Evolutionary conservation across 2,329 filamentous ascomycete genomes (phyloP).

Genomic region (Nectriaceae sp.): DNA sequence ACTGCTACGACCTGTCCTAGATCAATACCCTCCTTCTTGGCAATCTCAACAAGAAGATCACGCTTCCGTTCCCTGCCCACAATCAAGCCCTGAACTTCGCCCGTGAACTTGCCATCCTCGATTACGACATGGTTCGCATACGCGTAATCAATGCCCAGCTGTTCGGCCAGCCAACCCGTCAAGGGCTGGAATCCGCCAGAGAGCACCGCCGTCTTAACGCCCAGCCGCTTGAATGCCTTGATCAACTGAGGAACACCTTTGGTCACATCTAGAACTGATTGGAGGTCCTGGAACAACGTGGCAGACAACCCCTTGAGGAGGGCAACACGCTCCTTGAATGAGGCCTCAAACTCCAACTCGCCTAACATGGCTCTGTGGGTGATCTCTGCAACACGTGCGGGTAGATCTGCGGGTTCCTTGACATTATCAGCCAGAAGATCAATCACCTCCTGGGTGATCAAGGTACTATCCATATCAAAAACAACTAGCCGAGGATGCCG

Average conservation of each 20-base stretch:
- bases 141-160: constrained; percentile 84
- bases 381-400: constrained; percentile 81
- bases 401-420: constrained; percentile 67
- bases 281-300: constrained; percentile 77
- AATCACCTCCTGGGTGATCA: constrained; percentile 97
- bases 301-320: constrained; percentile 80
- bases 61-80: constrained; percentile 77
- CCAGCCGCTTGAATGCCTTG: constrained; percentile 71
- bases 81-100: constrained; percentile 71
- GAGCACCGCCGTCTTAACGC: constrained; percentile 85
- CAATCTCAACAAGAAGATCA: constrained; percentile 71
- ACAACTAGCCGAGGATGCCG: constrained; percentile 84
- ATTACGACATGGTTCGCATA: constrained; percentile 82
- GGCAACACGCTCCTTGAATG: constrained; percentile 76
- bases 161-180: constrained; percentile 79
- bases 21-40: constrained; percentile 64
- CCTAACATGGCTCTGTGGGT: constrained; percentile 95
- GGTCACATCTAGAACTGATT: constrained; percentile 76
- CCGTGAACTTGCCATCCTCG: constrained; percentile 64
- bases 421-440: constrained; percentile 88
- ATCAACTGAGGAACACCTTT: constrained; percentile 77
- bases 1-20: constrained; percentile 71
- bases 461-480: constrained; percentile 98
- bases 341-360: constrained; percentile 87
- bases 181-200: constrained; percentile 91